Base-by-base conservation (phyloP, 768 basidiomycete genomes). In the Jaapia argillacea region DNA sequence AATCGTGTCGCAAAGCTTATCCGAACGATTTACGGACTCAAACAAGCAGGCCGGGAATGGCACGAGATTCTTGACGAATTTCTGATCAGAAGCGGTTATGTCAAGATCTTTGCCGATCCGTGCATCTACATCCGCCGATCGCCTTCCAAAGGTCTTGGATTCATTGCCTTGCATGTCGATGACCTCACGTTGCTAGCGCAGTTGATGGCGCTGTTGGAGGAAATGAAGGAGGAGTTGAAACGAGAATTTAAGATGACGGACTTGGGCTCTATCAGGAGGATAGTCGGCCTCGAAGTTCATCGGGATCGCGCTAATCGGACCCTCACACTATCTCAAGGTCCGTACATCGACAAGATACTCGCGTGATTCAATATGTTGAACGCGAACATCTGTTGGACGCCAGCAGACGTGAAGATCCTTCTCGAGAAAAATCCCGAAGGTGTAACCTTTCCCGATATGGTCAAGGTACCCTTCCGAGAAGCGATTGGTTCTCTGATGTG, bases 341-440 rank as follows among this genome's bases (percentile, higher is more conserved):
- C 54, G n/a, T 64, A 61, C 44, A 58, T 68, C 46, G 51, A 61
- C 45, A 47, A 58, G 6, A 52, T 60, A 42, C 13, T 61, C 5
- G 6, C 24, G 0, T 44, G 57, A 6, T 61, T 57, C 47, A 45
- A 55, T 37, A 46, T 63, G 13, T 42, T 45, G 14, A 54, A 63
- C 36, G 31, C 46, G 6, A 52, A 55, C 42, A 59, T 61, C 18
- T 39, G 44, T 10, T 53, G 37, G 4, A 58, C 38, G 27, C 62
- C 54, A 42, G 59, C 61, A 53, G 58, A 61, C 23, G 45, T 54
- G 4, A 20, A 12, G 10, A 6, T 43, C 4, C 14, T 25, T 7
- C 43, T 44, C 42, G 6, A 23, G 36, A 28, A 47, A 25, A 13
- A 33, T 35, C 28, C 10, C 10, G 28, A 16, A 33, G 28, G 28